Conservation (phyloP, 139 green algal species). For the Spirogloea muscicola region DNA sequence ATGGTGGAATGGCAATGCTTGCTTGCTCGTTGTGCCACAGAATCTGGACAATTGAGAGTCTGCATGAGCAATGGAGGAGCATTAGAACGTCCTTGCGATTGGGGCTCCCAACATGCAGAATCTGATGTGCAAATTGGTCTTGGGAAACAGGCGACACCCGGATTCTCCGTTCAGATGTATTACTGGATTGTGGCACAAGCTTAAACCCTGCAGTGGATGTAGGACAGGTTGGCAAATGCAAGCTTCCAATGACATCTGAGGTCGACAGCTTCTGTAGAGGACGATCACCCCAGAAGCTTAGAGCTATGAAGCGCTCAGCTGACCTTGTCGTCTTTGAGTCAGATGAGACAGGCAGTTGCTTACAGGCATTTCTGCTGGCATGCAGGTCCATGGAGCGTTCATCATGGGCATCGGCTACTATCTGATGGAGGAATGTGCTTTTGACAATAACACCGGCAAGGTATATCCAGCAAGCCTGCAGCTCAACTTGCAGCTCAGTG, state of each 20-base stretch:
- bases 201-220: conserved; percentile 66
- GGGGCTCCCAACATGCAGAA: not conserved
- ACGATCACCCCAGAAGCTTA: not conserved
- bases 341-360: not conserved
- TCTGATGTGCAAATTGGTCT: not conserved
- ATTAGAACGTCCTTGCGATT: not conserved
- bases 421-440: conserved; percentile 25
- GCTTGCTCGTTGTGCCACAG: not conserved
- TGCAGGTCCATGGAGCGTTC: conserved; percentile 30
- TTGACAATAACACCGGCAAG: conserved; percentile 12
- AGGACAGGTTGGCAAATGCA: conserved; percentile 57
- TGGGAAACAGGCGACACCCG: conserved; percentile 45
- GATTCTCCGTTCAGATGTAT: conserved; percentile 56
- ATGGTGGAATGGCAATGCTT: not conserved
- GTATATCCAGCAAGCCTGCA: no score
- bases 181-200: conserved; percentile 58
- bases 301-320: not conserved
- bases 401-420: conserved; percentile 38
- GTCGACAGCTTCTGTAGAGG: no score
- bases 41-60: not conserved
- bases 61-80: no score
- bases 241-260: no score
- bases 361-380: not conserved
- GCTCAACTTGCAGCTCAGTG: no score
- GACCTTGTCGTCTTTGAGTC: not conserved